Conservation (phyloP, 805 yeast species). For the Metschnikowia vanudenii region DNA sequence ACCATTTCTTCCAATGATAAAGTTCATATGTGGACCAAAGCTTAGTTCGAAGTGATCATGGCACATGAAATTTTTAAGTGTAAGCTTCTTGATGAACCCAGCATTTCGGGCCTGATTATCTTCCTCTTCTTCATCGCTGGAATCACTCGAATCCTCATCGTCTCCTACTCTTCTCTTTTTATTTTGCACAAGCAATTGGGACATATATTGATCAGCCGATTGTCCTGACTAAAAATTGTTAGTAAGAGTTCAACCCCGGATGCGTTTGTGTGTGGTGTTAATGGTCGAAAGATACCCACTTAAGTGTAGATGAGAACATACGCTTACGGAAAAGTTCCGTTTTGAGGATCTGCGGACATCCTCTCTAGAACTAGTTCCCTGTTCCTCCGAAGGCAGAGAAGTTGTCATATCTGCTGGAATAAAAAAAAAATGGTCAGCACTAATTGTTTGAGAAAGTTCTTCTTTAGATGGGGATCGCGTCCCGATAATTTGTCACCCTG, state of each 20-base stretch:
- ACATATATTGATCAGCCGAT: slow-evolving; percentile 22
- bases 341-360: not conserved
- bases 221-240: slow-evolving; percentile 17
- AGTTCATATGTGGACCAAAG: slow-evolving; percentile 78
- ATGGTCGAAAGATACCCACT: not conserved
- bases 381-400: slow-evolving; percentile 2
- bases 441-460: not conserved
- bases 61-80: slow-evolving; percentile 80
- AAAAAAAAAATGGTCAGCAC: not conserved
- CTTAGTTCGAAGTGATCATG: slow-evolving; percentile 76
- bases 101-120: slow-evolving; percentile 34
- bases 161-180: slow-evolving; percentile 13
- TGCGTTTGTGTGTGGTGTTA: not conserved
- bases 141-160: slow-evolving; percentile 18
- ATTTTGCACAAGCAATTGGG: slow-evolving; percentile 17
- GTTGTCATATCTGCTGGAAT: slow-evolving; percentile 1
- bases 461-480: not conserved
- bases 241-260: not conserved
- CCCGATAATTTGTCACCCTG: no score
- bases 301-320: slow-evolving; percentile 3
- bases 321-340: slow-evolving; percentile 11
- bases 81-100: slow-evolving; percentile 67
- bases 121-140: slow-evolving; percentile 20
- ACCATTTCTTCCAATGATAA: slow-evolving; percentile 88
- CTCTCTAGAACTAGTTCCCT: not conserved